These are phyloP conservation scores for Aspergillus ibericus DNA, from an alignment of 2,329 filamentous ascomycete genomes.

Conservation along the genomic window DNA sequence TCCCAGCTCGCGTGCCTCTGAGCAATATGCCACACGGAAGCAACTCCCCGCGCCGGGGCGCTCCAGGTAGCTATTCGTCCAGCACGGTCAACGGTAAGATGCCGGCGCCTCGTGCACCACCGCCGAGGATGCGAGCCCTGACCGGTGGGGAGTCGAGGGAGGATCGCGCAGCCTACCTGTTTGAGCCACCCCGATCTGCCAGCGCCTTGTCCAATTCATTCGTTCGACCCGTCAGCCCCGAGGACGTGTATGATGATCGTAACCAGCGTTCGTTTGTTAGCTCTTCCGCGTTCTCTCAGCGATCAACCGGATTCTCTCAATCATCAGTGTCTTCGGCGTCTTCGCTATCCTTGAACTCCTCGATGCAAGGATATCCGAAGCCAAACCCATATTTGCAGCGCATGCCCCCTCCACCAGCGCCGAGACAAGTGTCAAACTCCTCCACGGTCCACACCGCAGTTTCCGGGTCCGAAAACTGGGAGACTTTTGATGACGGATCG, in stretches of 20 bases:
- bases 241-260: slow-evolving; percentile 82
- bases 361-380: slow-evolving; percentile 32
- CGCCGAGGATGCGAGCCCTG: slow-evolving; percentile 90
- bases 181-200: slow-evolving; percentile 51
- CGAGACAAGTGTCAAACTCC: slow-evolving; percentile 70
- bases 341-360: slow-evolving; percentile 37
- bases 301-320: slow-evolving; percentile 40
- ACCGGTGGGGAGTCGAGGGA: slow-evolving; percentile 53
- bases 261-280: slow-evolving; percentile 49
- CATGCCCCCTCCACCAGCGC: slow-evolving; percentile 41
- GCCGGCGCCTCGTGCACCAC: slow-evolving; percentile 61
- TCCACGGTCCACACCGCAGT: slow-evolving; percentile 65
- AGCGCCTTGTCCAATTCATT: slow-evolving; percentile 53
- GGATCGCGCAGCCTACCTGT: slow-evolving; percentile 33
- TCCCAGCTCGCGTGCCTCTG: slow-evolving; percentile 49
- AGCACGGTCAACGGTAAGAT: slow-evolving; percentile 50
- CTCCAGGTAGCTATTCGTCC: slow-evolving; percentile 42
- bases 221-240: slow-evolving; percentile 63
- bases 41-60: slow-evolving; percentile 71
- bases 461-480: slow-evolving; percentile 94
- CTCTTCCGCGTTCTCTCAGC: slow-evolving; percentile 43
- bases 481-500: slow-evolving; percentile 86
- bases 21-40: slow-evolving; percentile 52
- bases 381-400: slow-evolving; percentile 39
- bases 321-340: slow-evolving; percentile 45